Evolutionary conservation across 2,329 filamentous ascomycete species (phyloP).

Genomic region (Trichoderma endophyticum): DNA sequence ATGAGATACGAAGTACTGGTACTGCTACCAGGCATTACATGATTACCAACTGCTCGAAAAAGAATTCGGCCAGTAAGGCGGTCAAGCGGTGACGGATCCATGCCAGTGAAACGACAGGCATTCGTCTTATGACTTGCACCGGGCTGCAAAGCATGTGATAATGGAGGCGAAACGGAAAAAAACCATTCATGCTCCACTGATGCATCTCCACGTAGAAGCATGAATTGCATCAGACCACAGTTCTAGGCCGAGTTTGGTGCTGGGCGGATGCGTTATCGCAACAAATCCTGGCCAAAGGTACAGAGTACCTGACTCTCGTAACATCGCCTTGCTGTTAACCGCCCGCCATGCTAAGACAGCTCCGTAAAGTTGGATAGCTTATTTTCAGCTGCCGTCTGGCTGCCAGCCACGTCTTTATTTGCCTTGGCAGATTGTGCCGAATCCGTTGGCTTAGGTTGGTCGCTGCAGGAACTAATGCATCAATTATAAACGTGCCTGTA

Average conservation of each 20-base stretch:
- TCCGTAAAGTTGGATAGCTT: not conserved
- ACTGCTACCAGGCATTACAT: not conserved
- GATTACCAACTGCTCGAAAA: not conserved
- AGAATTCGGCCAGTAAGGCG: not conserved
- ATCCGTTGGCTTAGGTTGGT: not conserved
- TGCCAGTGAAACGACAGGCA: not conserved
- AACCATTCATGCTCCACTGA: constrained; percentile 7
- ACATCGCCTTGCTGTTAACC: not conserved
- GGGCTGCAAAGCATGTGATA: constrained; percentile 13
- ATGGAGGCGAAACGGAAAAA: not conserved
- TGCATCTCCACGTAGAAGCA: constrained; percentile 7
- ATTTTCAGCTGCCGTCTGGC: not conserved
- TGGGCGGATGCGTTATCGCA: not conserved
- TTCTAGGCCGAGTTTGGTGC: not conserved
- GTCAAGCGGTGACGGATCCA: not conserved
- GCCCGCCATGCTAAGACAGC: not conserved
- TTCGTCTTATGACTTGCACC: not conserved
- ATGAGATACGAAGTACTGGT: not conserved
- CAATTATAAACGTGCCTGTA: not conserved
- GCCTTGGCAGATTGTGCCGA: not conserved
- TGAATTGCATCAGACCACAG: constrained; percentile 3
- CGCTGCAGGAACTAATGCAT: not conserved
- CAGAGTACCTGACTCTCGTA: not conserved
- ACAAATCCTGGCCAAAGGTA: not conserved
- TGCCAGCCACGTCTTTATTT: not conserved